A percentile compares a stretch with the other conserved stretches of the same genome.
Conservation (phyloP, 2,329 filamentous ascomycete genomes). For the Fusarium tricinctum region DNA sequence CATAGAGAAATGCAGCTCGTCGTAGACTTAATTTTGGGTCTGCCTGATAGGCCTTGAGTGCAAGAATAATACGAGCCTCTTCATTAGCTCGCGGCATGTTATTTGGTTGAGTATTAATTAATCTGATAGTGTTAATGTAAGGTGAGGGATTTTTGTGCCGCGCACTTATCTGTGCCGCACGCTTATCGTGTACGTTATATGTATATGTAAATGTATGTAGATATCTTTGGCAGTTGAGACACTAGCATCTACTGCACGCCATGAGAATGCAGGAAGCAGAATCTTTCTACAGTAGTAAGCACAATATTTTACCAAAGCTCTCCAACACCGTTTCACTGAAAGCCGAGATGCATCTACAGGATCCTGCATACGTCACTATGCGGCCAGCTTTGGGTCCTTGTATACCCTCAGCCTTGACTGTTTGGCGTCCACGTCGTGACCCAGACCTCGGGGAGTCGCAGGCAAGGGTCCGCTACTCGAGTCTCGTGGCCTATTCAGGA, state of each 20-base stretch:
- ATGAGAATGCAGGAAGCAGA: conserved; percentile 28
- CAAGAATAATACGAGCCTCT: no score
- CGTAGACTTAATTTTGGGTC: no score
- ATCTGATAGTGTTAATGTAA: no score
- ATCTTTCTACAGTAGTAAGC: conserved; percentile 13
- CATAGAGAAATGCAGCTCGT: no score
- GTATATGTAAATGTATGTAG: conserved; percentile 36
- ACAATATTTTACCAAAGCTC: not conserved
- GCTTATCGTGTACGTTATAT: no score
- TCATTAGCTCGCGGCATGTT: no score
- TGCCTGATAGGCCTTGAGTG: no score
- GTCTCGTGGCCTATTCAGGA: conserved; percentile 19
- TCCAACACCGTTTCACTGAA: conserved; percentile 15
- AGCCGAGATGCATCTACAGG: conserved; percentile 30
- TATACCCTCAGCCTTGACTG: conserved; percentile 40
- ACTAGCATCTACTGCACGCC: conserved; percentile 32
- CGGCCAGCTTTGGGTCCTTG: conserved; percentile 35
- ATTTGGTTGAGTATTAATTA: no score
- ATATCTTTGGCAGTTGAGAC: conserved; percentile 41
- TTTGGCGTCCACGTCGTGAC: conserved; percentile 46
- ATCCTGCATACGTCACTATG: conserved; percentile 48
- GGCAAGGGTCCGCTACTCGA: conserved; percentile 27
- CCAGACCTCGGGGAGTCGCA: conserved; percentile 31
- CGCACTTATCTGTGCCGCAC: no score
- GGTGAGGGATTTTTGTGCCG: no score